phyloP scores from a whole-genome alignment of 345 rosid genomes.

The Moricandia moricandioides region DNA sequence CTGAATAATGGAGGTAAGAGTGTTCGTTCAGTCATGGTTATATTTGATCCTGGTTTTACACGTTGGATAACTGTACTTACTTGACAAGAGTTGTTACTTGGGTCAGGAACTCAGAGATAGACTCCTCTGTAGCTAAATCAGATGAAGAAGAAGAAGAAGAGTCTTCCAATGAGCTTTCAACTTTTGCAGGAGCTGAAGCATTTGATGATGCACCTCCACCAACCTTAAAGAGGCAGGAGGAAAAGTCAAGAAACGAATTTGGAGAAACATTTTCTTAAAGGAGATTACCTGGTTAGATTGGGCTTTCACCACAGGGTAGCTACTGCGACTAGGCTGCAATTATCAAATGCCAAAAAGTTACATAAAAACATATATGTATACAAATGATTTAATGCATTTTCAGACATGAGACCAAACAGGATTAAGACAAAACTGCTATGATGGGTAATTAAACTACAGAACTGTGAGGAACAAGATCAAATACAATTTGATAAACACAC shows the following conservation, averaged over 20 bases:
- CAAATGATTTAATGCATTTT: not conserved
- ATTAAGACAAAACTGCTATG: not conserved
- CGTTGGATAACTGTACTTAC: conserved; percentile 37
- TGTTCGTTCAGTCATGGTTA: not conserved
- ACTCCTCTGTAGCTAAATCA: conserved; percentile 54
- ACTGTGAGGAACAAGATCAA: not conserved
- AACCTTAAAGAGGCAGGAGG: conserved; percentile 61
- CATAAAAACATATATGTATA: not conserved
- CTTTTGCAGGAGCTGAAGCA: conserved; percentile 48
- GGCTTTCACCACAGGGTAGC: conserved; percentile 50
- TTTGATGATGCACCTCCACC: conserved; percentile 51
- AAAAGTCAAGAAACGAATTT: conserved; percentile 53
- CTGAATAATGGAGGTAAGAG: conserved; percentile 38
- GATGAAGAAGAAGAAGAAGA: conserved; percentile 38
- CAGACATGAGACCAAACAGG: not conserved
- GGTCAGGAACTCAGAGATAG: conserved; percentile 66
- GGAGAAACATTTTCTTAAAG: conserved; percentile 30
- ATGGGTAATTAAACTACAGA: not conserved
- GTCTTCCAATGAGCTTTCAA: conserved; percentile 39
- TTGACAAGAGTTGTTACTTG: conserved; percentile 85
- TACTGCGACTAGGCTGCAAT: conserved; percentile 42
- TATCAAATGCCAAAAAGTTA: conserved; percentile 26
- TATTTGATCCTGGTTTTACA: not conserved
- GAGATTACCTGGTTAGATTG: conserved; percentile 64
- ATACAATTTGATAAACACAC: not conserved